Base-by-base conservation (phyloP, 345 rosid species). In the Gossypium australe region DNA sequence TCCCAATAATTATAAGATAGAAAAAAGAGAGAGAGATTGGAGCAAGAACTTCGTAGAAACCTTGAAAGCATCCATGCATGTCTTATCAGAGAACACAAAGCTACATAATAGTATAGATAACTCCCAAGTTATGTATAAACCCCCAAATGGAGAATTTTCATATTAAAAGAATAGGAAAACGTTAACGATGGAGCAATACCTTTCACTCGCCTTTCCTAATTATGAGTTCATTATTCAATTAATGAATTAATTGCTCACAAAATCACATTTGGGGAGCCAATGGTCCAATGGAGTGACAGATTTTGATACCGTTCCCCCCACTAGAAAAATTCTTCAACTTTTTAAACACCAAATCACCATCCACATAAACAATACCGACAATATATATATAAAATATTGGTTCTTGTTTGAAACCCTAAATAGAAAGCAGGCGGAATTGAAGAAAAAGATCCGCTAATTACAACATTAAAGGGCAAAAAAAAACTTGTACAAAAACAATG, bases 401-500 rank as follows among this genome's bases (percentile, higher is more conserved):
- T 25, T 38, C 1, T 43, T 3, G 4, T 2, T 44, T 65, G 44
- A 20, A 44, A 20, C n/a, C 70, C 27, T 44, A 66, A 64, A 13
- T 6, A 12, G 9, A 47, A 45, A 25, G 20, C n/a, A 49, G 53
- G 8, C 17, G 47, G n/a, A 13, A 51, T 16, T 2, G n/a, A 51
- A 51, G n/a, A 51, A 58, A 57, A 22, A 57, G 14, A 55, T n/a
- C 61, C 61, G 12, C 24, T 48, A n/a, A 27, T 9, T 27, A 51
- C 9, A 14, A 3, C 20, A 8, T 22, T 34, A 34, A 34, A 34
- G 41, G 38, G 5, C 0, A 5, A 1, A 16, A 47, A 48, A 49
- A 24, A 48, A 48, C 7, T 49, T 47, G 57, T 48, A 67, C 43
- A 67, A 67, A 45, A 67, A 47, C 71, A 67, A 24, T 48, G 71